A percentile compares a stretch with the other conserved stretches of the same genome.
These are phyloP conservation scores for Trametopsis cervina DNA, from an alignment of 768 basidiomycete species.

Conservation along the genomic window DNA sequence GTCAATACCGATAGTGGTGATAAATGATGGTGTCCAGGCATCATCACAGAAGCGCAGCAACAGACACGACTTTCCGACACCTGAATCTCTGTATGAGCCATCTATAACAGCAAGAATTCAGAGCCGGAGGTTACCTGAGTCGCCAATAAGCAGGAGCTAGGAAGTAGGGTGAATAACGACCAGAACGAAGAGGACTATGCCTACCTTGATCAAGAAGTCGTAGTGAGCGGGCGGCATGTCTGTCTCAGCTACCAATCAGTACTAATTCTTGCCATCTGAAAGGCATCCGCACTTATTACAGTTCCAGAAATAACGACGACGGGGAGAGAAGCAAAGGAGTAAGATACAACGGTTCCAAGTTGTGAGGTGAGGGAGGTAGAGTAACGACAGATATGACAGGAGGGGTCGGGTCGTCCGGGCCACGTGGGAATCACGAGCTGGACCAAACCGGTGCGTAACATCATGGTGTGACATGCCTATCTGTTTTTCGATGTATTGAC, in stretches of 20 bases:
- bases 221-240: constrained; percentile 89
- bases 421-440: neutral
- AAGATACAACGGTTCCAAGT: neutral
- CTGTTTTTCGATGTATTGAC: too few species aligned
- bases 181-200: constrained; percentile 8
- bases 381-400: neutral
- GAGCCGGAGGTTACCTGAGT: constrained; percentile 58
- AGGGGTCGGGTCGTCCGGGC: neutral
- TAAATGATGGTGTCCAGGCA: constrained; percentile 98
- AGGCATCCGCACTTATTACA: too few species aligned
- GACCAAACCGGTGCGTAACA: too few species aligned
- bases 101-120: neutral
- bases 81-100: constrained; percentile 32
- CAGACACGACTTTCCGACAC: constrained; percentile 96
- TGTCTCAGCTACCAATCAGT: too few species aligned
- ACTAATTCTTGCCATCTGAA: too few species aligned
- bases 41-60: constrained; percentile 97
- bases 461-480: too few species aligned
- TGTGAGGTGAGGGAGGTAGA: neutral
- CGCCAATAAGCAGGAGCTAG: constrained; percentile 91
- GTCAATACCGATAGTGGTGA: constrained; percentile 98
- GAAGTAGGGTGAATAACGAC: constrained; percentile 8
- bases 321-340: neutral
- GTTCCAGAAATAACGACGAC: too few species aligned
- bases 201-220: constrained; percentile 92